Conservation (phyloP, 345 rosid species). For the Lumnitzera racemosa region DNA sequence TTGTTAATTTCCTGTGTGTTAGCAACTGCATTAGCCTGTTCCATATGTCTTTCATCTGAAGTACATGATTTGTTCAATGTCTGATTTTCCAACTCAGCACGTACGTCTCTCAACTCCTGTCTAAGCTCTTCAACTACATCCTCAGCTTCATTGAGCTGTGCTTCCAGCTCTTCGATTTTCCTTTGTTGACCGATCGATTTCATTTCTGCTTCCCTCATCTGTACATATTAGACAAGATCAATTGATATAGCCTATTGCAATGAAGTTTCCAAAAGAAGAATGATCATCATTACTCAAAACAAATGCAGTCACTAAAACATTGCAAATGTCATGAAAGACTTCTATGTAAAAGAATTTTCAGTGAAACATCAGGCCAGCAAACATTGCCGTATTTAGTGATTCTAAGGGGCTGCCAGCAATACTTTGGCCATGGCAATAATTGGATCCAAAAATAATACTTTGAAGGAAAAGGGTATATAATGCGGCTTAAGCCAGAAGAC, state of each 20-base stretch:
- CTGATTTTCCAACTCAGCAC: constrained; percentile 49
- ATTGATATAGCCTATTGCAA: neutral
- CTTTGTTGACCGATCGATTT: constrained; percentile 38
- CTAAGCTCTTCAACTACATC: constrained; percentile 79
- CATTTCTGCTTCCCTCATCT: constrained; percentile 70
- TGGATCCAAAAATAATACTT: no score
- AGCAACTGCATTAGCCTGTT: constrained; percentile 12
- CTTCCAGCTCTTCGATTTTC: constrained; percentile 79
- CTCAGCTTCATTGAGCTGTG: constrained; percentile 86
- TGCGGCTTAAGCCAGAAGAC: no score
- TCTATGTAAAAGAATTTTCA: no score
- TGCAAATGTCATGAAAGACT: no score
- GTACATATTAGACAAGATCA: constrained; percentile 10
- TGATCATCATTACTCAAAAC: neutral
- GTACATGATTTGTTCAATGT: constrained; percentile 18
- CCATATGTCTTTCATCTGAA: constrained; percentile 11
- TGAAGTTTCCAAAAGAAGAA: neutral
- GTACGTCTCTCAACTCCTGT: constrained; percentile 57
- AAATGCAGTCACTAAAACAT: no score
- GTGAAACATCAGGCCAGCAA: no score
- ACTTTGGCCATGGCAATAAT: no score
- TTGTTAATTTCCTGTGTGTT: constrained; percentile 20
- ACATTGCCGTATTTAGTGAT: no score
- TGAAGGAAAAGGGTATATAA: no score
- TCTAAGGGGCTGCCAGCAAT: no score